Evolutionary conservation across 495 filamentous ascomycete species (phyloP), one percentile per base, ranked within the genome.

Genomic region (Tuber brumale): DNA sequence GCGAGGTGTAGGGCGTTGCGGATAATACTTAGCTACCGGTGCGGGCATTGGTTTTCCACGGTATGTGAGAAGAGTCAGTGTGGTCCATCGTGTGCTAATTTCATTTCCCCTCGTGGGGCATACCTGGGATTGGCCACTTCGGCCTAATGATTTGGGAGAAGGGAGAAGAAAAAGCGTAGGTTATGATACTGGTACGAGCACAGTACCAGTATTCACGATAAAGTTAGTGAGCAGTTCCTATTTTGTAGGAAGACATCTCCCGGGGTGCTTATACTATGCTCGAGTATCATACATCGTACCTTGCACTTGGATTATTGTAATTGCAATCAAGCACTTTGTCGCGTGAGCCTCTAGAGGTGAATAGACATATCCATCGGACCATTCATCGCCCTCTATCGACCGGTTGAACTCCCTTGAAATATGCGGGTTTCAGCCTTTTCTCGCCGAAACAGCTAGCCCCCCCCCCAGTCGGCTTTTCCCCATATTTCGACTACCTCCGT

Each of bases 361-460:
- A 35, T 27, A 10, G n/a, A 14, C 51, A 61, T 9, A 66, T 14
- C 27, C 27, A 35, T 35, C 57, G 6, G 57, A 35, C 57, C 57
- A 31, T 66, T 35, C 57, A 61, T 66, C 10, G 14, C 57, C 27
- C 57, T 35, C 27, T 27, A 66, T 66, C 27, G 27, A 66, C 57
- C 57, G 57, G 57, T 31, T 66, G 57, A 66, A 66, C 27, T 31
- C 27, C 57, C 14, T 7, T 66, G 14, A n/a, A 18, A 16, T 66
- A 66, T 66, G 57, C 27, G 18, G 57, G 57, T 66, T 66, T 31
- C 57, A 66, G 57, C 57, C 57, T 66, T 66, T 66, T 66, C 57
- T 66, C 57, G 3, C 57, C 31, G 57, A 61, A 27, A 61, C n/a
- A n/a, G n/a, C 23, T 31, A 31, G 51, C 51, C 37, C 51, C 23